Percentiles rank a stretch among this genome's conserved stretches.
phyloP scores from a whole-genome alignment of 805 yeast species.

The Metschnikowia bowlesiae region DNA sequence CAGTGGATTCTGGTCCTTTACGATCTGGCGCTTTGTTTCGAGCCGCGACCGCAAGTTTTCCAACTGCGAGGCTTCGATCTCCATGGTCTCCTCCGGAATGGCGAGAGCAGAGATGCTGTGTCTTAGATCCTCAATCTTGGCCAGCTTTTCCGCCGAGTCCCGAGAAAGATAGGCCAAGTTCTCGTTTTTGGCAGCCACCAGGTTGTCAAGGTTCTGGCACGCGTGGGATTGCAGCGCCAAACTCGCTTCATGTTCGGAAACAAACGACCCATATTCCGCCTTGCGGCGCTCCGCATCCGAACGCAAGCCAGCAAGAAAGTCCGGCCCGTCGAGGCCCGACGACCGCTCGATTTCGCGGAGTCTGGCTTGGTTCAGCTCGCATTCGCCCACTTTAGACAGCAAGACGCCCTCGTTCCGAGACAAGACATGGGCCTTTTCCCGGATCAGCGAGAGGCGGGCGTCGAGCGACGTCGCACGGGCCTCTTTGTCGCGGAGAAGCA shows the following conservation, averaged over 20 bases:
- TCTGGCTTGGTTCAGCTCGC: constrained; percentile 17
- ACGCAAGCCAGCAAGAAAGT: neutral
- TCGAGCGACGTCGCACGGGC: constrained; percentile 12
- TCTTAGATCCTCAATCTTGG: neutral
- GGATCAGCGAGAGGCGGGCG: constrained; percentile 16
- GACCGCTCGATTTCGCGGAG: constrained; percentile 1
- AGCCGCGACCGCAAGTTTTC: constrained; percentile 34
- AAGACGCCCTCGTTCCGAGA: constrained; percentile 50
- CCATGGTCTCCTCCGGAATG: constrained; percentile 45
- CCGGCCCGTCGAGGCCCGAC: neutral
- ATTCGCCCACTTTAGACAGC: constrained; percentile 38
- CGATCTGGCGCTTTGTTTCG: constrained; percentile 15
- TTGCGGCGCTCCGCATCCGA: neutral
- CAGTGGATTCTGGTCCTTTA: constrained; percentile 26
- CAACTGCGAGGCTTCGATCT: constrained; percentile 41
- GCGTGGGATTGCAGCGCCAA: neutral
- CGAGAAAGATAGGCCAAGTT: constrained; percentile 32
- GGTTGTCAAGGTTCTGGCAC: neutral
- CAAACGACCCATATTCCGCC: neutral
- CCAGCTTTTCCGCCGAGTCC: neutral
- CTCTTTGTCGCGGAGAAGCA: constrained; percentile 11
- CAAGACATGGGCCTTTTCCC: constrained; percentile 24
- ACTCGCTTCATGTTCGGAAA: neutral
- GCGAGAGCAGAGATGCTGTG: constrained; percentile 33
- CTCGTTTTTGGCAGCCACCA: constrained; percentile 31